Evolutionary conservation across 805 yeast genomes (phyloP).

Genomic region (Starmerella lactis-condensi): DNA sequence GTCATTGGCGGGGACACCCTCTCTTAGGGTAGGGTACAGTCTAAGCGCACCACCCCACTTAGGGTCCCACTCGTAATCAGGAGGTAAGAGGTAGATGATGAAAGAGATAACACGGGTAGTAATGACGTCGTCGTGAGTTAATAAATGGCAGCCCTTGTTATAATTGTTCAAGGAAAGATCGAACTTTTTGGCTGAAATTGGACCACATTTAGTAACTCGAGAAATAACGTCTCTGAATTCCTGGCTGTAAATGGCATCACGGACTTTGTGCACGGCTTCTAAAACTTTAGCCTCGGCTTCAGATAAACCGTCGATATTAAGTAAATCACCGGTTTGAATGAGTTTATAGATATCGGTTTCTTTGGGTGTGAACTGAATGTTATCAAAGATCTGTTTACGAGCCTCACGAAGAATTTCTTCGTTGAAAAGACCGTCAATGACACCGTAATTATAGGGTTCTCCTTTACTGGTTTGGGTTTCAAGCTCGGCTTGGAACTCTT

Average conservation of each 20-base stretch:
- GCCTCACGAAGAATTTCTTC: slow-evolving; percentile 63
- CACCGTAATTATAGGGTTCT: slow-evolving; percentile 81
- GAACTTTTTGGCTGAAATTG: slow-evolving; percentile 72
- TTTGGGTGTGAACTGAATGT: slow-evolving; percentile 79
- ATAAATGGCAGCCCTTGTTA: slow-evolving; percentile 77
- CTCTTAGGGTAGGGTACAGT: slow-evolving; percentile 66
- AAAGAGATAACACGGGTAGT: slow-evolving; percentile 88
- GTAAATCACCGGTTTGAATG: slow-evolving; percentile 67
- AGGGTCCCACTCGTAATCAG: slow-evolving; percentile 73
- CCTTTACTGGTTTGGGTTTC: slow-evolving; percentile 30
- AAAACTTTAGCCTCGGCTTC: slow-evolving; percentile 54
- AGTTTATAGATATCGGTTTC: slow-evolving; percentile 96
- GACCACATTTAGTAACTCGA: slow-evolving; percentile 68
- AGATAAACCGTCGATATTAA: slow-evolving; percentile 73
- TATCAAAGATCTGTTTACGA: slow-evolving; percentile 60
- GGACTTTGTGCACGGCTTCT: slow-evolving; percentile 55
- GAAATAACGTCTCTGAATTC: slow-evolving; percentile 65
- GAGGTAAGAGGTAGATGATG: slow-evolving; percentile 82
- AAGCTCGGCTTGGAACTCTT: slow-evolving; percentile 8
- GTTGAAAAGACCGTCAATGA: slow-evolving; percentile 51
- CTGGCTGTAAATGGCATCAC: slow-evolving; percentile 77
- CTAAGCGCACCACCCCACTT: slow-evolving; percentile 88
- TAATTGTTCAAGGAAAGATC: slow-evolving; percentile 88
- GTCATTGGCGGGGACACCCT: slow-evolving; percentile 80
- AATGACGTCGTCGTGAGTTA: slow-evolving; percentile 94